These are phyloP conservation scores for Silene latifolia DNA, from an alignment of 148 eudicot genomes.

Conservation along the genomic window DNA sequence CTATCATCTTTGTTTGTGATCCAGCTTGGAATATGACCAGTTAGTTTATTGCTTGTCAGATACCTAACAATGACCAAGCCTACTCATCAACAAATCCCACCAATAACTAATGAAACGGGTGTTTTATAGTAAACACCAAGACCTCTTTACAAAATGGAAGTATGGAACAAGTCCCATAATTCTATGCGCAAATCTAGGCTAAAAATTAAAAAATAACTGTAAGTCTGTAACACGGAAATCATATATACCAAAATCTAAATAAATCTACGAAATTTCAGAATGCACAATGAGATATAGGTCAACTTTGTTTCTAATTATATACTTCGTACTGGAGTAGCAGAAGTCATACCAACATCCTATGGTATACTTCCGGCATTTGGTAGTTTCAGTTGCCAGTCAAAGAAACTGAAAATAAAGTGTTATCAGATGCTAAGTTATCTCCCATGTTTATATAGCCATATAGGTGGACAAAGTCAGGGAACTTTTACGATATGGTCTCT, in stretches of 20 bases:
- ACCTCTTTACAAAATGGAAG: neutral
- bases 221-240: neutral
- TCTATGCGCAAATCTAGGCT: neutral
- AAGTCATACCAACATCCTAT: too few relatives aligned
- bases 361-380: too few relatives aligned
- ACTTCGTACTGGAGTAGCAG: too few relatives aligned
- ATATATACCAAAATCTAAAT: neutral
- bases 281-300: neutral
- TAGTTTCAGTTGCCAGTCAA: too few relatives aligned
- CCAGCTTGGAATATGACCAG: constrained; percentile 53
- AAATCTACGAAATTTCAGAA: neutral
- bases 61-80: constrained; percentile 35
- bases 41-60: constrained; percentile 46
- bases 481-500: too few relatives aligned
- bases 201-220: too few relatives aligned
- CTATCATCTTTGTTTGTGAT: constrained; percentile 21
- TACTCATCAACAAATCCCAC: neutral
- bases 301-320: too few relatives aligned
- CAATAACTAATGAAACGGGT: neutral
- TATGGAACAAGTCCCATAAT: neutral
- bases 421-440: too few relatives aligned
- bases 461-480: too few relatives aligned
- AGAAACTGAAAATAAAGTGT: too few relatives aligned
- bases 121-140: neutral
- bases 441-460: too few relatives aligned